Evolutionary conservation across 495 filamentous ascomycete genomes (phyloP).

Genomic region (Penicillium coffeae): DNA sequence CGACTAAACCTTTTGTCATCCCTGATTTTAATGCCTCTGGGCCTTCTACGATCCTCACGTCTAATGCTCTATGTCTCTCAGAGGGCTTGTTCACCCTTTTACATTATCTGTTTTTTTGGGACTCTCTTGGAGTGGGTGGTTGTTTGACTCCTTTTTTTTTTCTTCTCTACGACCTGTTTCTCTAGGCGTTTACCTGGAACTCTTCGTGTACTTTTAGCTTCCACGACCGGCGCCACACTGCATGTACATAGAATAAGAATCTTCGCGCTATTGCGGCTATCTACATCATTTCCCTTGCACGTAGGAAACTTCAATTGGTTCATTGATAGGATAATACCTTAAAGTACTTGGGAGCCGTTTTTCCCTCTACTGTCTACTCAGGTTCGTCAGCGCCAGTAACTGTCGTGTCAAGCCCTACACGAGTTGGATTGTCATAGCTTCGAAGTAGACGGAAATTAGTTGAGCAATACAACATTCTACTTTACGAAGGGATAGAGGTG

Average conservation of each 20-base stretch:
- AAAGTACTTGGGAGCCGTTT: too few species aligned
- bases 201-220: slow-evolving; percentile 30
- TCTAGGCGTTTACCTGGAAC: slow-evolving; percentile 6
- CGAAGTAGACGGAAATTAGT: too few species aligned
- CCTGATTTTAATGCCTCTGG: neutral
- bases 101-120: slow-evolving; percentile 1
- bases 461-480: too few species aligned
- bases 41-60: slow-evolving; percentile 13
- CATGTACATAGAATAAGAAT: slow-evolving; percentile 26
- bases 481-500: neutral
- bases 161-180: slow-evolving; percentile 2
- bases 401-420: too few species aligned
- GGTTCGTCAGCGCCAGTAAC: too few species aligned
- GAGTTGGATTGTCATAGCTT: too few species aligned
- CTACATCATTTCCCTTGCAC: neutral
- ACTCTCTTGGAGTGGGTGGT: neutral
- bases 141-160: slow-evolving; percentile 4
- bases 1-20: too few species aligned
- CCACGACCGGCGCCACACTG: slow-evolving; percentile 13
- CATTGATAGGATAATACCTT: too few species aligned
- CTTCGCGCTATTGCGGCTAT: neutral
- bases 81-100: slow-evolving; percentile 10
- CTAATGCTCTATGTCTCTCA: slow-evolving; percentile 8
- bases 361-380: too few species aligned
- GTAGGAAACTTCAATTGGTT: neutral